Evolutionary conservation across 2,329 filamentous ascomycete species (phyloP).

Genomic region (Ceratocystis harringtonii): DNA sequence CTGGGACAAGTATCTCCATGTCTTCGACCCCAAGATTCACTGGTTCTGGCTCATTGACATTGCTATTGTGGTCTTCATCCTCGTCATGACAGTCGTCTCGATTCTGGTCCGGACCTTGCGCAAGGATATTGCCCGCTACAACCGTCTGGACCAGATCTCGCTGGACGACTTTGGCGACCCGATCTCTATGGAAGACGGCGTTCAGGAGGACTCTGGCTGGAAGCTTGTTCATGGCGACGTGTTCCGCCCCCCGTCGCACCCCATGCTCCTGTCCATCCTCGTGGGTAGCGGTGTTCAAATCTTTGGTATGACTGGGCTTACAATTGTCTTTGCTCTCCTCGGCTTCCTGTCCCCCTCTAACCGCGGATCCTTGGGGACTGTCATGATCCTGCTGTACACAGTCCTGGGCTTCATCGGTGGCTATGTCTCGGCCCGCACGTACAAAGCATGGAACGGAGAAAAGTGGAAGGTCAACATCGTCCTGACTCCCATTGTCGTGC

Average conservation of each 20-base stretch:
- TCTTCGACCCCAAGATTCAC: conserved; percentile 94
- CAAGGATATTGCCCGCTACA: conserved; percentile 95
- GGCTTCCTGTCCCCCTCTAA: conserved; percentile 94
- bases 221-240: conserved; percentile 96
- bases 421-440: conserved; percentile 76
- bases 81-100: conserved; percentile 83
- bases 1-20: conserved; percentile 97
- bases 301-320: conserved; percentile 93
- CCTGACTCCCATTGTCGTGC: conserved; percentile 72
- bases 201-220: conserved; percentile 97
- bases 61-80: conserved; percentile 82
- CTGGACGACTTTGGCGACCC: conserved; percentile 77
- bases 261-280: conserved; percentile 71
- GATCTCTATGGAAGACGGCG: conserved; percentile 67
- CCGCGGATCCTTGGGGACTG: conserved; percentile 81
- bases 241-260: conserved; percentile 73
- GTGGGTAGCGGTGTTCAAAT: conserved; percentile 90
- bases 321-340: conserved; percentile 81
- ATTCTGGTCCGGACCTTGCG: conserved; percentile 74
- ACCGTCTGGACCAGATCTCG: conserved; percentile 79
- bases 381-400: conserved; percentile 87
- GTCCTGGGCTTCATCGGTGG: conserved; percentile 84
- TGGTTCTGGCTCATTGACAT: conserved; percentile 98
- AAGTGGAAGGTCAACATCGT: conserved; percentile 89
- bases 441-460: conserved; percentile 87